Evolutionary conservation across 2,329 filamentous ascomycete genomes (phyloP).

Genomic region (Epichloe typhina): DNA sequence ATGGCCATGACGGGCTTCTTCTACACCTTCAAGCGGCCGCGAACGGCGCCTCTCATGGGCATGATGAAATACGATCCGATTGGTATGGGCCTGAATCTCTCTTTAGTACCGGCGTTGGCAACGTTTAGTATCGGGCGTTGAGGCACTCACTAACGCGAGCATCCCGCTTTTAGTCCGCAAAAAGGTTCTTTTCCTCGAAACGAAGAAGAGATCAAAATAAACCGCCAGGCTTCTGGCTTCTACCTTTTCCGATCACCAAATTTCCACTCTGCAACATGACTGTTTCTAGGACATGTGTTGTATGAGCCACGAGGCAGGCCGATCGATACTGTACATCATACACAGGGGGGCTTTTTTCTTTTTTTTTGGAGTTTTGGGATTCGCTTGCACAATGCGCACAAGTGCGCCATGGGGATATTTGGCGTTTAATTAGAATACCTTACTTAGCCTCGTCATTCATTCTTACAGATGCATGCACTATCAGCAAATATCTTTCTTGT

Average conservation of each 20-base stretch:
- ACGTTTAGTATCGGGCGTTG: background rate
- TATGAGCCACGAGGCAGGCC: background rate
- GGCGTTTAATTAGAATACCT: background rate
- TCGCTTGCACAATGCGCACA: constrained; percentile 1
- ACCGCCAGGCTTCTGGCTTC: background rate
- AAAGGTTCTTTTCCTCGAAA: constrained; percentile 93
- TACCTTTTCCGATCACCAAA: background rate
- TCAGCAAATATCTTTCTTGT: background rate
- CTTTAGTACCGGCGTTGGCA: background rate
- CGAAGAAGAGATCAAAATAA: constrained; percentile 63
- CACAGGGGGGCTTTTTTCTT: constrained; percentile 12
- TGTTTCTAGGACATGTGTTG: background rate
- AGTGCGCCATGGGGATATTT: background rate
- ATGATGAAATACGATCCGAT: constrained; percentile 99
- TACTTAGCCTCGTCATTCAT: background rate
- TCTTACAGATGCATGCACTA: background rate
- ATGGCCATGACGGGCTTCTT: constrained; percentile 99
- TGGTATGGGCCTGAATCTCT: constrained; percentile 36
- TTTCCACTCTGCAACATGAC: background rate
- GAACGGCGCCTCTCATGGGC: constrained; percentile 71
- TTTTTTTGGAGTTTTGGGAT: constrained; percentile 18
- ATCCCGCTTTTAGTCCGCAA: constrained; percentile 56
- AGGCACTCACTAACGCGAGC: background rate
- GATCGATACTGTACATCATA: constrained; percentile 15
- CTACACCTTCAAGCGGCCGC: constrained; percentile 76